Conservation (phyloP, 2,329 filamentous ascomycete species). For the Colletotrichum sp. region DNA sequence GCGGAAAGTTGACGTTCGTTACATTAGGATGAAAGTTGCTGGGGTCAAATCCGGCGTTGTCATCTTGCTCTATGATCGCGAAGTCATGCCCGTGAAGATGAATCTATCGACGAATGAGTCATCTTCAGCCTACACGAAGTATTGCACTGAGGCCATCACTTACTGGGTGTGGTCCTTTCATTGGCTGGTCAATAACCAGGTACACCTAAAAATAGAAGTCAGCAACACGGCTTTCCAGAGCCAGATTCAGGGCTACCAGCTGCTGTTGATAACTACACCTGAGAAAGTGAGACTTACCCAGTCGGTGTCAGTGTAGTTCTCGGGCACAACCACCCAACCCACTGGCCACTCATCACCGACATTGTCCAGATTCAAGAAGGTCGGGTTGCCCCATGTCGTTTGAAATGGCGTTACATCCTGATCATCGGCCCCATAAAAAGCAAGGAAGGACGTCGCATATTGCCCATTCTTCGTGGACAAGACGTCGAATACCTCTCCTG, state of each 20-base stretch:
- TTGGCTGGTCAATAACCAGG: not conserved
- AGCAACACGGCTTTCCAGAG: not conserved
- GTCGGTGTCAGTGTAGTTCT: not conserved
- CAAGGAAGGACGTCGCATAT: no score
- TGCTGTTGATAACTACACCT: no score
- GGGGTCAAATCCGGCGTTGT: fast-evolving
- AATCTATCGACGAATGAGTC: not conserved
- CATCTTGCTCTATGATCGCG: not conserved
- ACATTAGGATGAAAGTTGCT: fast-evolving
- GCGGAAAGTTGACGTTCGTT: not conserved
- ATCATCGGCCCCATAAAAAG: no score
- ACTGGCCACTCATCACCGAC: not conserved
- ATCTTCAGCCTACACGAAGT: no score
- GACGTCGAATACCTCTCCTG: no score
- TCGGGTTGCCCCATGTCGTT: not conserved
- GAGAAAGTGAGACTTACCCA: not conserved
- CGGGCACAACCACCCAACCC: not conserved
- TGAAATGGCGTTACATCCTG: not conserved
- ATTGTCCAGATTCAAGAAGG: not conserved
- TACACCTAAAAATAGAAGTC: not conserved
- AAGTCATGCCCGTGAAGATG: not conserved
- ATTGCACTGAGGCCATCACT: not conserved
- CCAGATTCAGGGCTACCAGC: no score
- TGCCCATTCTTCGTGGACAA: no score
- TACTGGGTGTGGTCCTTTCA: not conserved